phyloP scores from a whole-genome alignment of 164 flowering plant species.

The Stephania yunnanensis region DNA sequence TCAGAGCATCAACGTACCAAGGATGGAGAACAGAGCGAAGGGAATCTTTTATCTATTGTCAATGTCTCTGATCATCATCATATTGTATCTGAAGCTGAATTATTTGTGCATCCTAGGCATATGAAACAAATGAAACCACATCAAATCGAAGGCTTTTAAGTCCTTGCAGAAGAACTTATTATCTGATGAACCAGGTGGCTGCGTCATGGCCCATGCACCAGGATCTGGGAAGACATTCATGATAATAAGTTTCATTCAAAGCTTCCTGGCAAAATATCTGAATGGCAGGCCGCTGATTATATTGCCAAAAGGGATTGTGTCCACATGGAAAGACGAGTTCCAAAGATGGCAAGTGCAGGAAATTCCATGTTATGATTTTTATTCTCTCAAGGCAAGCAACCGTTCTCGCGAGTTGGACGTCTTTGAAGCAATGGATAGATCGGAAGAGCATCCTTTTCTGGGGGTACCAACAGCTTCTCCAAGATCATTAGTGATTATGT shows the following conservation, averaged over 20 bases:
- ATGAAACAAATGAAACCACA: slow-evolving; percentile 80
- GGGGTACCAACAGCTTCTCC: slow-evolving; percentile 79
- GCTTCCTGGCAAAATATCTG: slow-evolving; percentile 74
- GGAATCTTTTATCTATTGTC: slow-evolving; percentile 19
- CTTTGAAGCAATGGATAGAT: slow-evolving; percentile 55
- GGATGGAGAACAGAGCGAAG: slow-evolving; percentile 23
- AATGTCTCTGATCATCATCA: slow-evolving; percentile 30
- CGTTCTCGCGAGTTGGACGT: slow-evolving; percentile 62
- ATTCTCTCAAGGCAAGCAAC: slow-evolving; percentile 58
- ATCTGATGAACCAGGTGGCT: slow-evolving; percentile 80
- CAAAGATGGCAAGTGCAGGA: slow-evolving; percentile 77
- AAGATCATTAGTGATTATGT: slow-evolving; percentile 46
- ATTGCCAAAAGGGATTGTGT: slow-evolving; percentile 72
- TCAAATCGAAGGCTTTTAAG: slow-evolving; percentile 84
- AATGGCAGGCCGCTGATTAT: slow-evolving; percentile 69
- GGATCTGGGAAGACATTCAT: slow-evolving; percentile 96
- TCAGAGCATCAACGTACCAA: slow-evolving; percentile 31
- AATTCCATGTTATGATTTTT: slow-evolving; percentile 65
- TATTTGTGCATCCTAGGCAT: slow-evolving; percentile 82
- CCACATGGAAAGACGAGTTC: slow-evolving; percentile 82
- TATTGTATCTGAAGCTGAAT: slow-evolving; percentile 27
- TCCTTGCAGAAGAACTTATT: slow-evolving; percentile 68
- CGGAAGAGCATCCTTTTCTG: slow-evolving; percentile 64
- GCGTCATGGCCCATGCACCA: slow-evolving; percentile 94
- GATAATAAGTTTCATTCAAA: slow-evolving; percentile 87